Evolutionary conservation across 2,329 filamentous ascomycete species (phyloP).

Genomic region (Dryadomyces sulphureus): DNA sequence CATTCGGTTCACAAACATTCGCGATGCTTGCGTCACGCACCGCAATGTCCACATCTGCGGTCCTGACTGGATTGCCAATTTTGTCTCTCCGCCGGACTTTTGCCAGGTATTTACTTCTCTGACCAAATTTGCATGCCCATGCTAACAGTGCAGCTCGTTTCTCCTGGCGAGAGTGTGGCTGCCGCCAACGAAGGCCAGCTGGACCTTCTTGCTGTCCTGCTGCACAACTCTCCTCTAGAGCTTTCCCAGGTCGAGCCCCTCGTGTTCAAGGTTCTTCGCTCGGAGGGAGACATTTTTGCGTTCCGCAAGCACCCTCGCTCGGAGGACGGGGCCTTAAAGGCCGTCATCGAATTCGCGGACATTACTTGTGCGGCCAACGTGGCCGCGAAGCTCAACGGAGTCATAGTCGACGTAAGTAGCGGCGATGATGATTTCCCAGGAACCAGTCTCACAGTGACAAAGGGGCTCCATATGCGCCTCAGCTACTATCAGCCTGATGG

Average conservation of each 20-base stretch:
- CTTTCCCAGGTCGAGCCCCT: conserved; percentile 19
- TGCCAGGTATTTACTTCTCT: conserved; percentile 18
- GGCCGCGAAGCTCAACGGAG: conserved; percentile 24
- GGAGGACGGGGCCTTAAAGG: conserved; percentile 27
- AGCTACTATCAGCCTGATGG: conserved; percentile 7
- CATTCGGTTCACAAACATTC: conserved; percentile 44
- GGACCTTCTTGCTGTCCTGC: conserved; percentile 26
- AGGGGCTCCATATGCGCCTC: conserved; percentile 10
- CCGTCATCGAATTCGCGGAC: conserved; percentile 39
- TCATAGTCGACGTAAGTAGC: conserved; percentile 20
- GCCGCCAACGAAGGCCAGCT: conserved; percentile 41
- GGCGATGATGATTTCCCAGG: too few relatives aligned
- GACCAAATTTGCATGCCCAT: not conserved
- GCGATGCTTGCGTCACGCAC: conserved; percentile 38
- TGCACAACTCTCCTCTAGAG: conserved; percentile 9
- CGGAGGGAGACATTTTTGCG: conserved; percentile 37
- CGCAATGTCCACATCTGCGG: conserved; percentile 27
- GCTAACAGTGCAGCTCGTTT: conserved; percentile 13
- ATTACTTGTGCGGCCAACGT: conserved; percentile 26
- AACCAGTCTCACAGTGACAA: not conserved
- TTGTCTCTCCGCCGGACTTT: conserved; percentile 30
- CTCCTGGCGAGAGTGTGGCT: conserved; percentile 15
- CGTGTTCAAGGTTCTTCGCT: conserved; percentile 25
- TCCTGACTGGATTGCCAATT: conserved; percentile 30
- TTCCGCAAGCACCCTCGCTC: conserved; percentile 27